These are phyloP conservation scores for Fusarium brevicatenulatum DNA, from an alignment of 2,329 filamentous ascomycete species.

Conservation along the genomic window DNA sequence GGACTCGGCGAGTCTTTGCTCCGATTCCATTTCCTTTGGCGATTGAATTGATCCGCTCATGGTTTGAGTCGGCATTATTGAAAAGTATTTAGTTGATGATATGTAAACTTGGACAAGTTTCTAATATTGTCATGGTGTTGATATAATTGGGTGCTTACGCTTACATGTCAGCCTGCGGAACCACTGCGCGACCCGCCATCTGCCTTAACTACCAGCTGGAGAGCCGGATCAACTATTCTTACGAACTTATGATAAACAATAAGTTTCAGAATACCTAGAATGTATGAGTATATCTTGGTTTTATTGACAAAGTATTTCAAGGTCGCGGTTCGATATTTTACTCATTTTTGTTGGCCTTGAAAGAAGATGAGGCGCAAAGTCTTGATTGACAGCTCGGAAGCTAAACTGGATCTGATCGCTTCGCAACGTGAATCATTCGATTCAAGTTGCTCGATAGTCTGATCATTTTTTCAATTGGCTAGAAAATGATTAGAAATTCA, in stretches of 20 bases:
- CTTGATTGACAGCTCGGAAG: background rate
- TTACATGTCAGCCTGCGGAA: background rate
- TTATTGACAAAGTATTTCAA: too few relatives aligned
- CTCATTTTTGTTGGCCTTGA: accelerated
- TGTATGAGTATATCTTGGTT: background rate
- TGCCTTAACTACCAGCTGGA: too few relatives aligned
- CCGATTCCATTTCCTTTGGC: conserved; percentile 11
- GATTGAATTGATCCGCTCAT: conserved; percentile 1
- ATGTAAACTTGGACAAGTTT: background rate
- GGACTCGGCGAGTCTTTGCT: conserved; percentile 20
- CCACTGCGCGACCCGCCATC: too few relatives aligned
- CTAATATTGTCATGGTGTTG: background rate
- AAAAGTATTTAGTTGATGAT: background rate
- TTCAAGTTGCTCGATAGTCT: accelerated
- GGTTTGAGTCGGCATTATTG: background rate
- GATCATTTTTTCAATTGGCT: background rate
- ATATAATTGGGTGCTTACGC: background rate
- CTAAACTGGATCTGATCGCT: background rate
- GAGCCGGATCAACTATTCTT: too few relatives aligned
- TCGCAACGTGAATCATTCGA: background rate
- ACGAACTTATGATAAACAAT: accelerated
- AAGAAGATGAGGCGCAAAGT: background rate
- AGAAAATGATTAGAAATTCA: accelerated
- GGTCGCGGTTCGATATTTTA: background rate
- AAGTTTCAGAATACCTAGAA: too few relatives aligned